Evolutionary conservation across 2,329 filamentous ascomycete genomes (phyloP).

Genomic region (Parafenestella ontariensis): DNA sequence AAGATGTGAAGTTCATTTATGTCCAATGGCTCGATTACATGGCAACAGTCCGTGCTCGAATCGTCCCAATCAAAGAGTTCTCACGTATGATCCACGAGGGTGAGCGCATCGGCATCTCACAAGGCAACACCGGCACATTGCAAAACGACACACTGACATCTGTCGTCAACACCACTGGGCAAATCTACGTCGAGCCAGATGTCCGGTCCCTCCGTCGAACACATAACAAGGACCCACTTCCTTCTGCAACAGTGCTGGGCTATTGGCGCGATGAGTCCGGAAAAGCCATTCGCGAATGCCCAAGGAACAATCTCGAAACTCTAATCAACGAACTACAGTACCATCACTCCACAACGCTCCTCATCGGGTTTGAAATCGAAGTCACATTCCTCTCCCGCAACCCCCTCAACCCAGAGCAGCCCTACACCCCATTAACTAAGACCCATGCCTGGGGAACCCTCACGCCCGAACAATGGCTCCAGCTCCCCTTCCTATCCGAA

Average conservation of each 20-base stretch:
- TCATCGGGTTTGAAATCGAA: constrained; percentile 83
- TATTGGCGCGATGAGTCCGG: constrained; percentile 69
- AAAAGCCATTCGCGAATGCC: constrained; percentile 64
- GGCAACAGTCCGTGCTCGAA: constrained; percentile 69
- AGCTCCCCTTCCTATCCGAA: constrained; percentile 68
- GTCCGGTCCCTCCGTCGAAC: constrained; percentile 65
- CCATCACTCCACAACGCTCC: constrained; percentile 63
- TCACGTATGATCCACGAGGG: constrained; percentile 44
- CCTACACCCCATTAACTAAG: constrained; percentile 58
- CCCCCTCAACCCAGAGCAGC: constrained; percentile 27
- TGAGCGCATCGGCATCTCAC: constrained; percentile 65
- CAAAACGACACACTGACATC: constrained; percentile 69
- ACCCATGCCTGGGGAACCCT: constrained; percentile 76
- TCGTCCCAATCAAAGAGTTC: constrained; percentile 66
- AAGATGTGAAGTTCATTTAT: constrained; percentile 69
- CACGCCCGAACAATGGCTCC: constrained; percentile 66
- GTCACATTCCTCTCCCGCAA: constrained; percentile 70
- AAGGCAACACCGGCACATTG: constrained; percentile 69
- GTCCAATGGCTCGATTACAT: constrained; percentile 82
- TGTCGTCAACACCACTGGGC: constrained; percentile 65
- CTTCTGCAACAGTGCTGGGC: constrained; percentile 70
- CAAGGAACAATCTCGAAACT: constrained; percentile 56
- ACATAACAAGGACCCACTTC: constrained; percentile 54
- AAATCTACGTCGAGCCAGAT: constrained; percentile 72
- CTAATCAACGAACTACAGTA: constrained; percentile 61